phyloP scores from a whole-genome alignment of 768 basidiomycete species.

The Chalciporus chontae region DNA sequence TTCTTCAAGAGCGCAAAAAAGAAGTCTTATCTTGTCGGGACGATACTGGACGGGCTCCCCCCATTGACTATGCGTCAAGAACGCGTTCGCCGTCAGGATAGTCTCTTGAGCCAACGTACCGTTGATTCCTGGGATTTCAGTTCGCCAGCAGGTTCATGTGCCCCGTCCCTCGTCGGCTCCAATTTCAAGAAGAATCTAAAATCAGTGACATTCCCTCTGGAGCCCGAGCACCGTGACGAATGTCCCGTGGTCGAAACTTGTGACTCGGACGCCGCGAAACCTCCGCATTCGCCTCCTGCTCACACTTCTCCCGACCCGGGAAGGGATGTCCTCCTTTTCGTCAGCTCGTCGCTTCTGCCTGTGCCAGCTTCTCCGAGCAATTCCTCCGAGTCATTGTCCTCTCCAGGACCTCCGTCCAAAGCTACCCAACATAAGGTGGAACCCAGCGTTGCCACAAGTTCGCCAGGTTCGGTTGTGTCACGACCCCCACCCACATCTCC shows the following conservation, averaged over 20 bases:
- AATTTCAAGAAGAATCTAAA: conserved; percentile 2
- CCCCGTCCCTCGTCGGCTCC: conserved; percentile 8
- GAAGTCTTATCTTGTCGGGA: conserved; percentile 70
- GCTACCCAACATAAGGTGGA: not conserved
- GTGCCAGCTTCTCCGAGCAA: conserved; percentile 1
- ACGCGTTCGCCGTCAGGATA: conserved; percentile 44
- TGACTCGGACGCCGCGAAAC: not conserved
- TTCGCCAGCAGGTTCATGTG: conserved; percentile 39
- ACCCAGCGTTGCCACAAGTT: not conserved
- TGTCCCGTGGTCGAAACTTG: not conserved
- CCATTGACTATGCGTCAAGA: conserved; percentile 74
- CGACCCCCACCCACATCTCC: not conserved
- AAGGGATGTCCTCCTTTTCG: not conserved
- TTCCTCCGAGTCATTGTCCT: conserved; percentile 1
- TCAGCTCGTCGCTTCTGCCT: not conserved
- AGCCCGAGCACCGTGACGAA: conserved; percentile 4
- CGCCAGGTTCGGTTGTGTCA: not conserved
- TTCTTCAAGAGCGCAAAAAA: conserved; percentile 83
- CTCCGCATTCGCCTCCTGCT: not conserved
- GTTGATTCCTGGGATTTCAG: conserved; percentile 83
- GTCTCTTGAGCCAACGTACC: conserved; percentile 41
- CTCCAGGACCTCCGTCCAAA: not conserved
- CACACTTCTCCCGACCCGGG: not conserved
- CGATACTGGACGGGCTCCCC: conserved; percentile 72
- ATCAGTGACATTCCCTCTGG: conserved; percentile 4